Evolutionary conservation across 192 early-diverging fungal genomes (phyloP).

Genomic region (Glomus cerebriforme): DNA sequence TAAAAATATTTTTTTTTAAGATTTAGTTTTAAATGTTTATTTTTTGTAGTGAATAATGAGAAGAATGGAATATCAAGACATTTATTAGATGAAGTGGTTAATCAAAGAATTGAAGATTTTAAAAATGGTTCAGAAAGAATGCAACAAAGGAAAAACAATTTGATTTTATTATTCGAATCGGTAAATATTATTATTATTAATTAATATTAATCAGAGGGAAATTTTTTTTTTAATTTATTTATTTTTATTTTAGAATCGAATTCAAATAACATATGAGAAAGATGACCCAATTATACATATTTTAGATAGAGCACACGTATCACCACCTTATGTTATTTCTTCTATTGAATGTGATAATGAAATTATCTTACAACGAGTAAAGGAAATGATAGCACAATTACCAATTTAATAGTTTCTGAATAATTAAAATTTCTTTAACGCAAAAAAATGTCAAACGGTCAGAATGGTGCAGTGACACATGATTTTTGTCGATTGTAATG

Average conservation of each 20-base stretch:
- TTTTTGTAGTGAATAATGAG: neutral
- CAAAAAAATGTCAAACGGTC: too few relatives aligned
- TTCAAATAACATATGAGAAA: constrained; percentile 41
- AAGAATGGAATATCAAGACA: neutral
- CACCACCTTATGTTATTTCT: constrained; percentile 44
- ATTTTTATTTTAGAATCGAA: constrained; percentile 39
- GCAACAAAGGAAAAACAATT: constrained; percentile 30
- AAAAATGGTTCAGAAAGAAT: constrained; percentile 8
- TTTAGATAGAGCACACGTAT: constrained; percentile 43
- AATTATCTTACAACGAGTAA: constrained; percentile 49
- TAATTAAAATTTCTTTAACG: neutral
- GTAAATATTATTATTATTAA: constrained; percentile 9
- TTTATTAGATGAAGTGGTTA: neutral
- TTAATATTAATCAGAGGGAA: neutral
- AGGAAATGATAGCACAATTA: constrained; percentile 39
- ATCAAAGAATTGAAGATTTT: constrained; percentile 22
- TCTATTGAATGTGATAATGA: constrained; percentile 48
- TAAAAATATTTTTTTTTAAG: neutral
- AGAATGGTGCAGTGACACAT: too few relatives aligned
- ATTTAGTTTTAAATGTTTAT: neutral
- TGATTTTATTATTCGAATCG: constrained; percentile 34
- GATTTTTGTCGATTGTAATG: too few relatives aligned
- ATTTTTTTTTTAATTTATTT: neutral
- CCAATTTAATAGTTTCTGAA: too few relatives aligned
- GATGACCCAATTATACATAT: constrained; percentile 47